phyloP scores from a whole-genome alignment of 2,329 filamentous ascomycete genomes.

The Aspergillus aculeatus region DNA sequence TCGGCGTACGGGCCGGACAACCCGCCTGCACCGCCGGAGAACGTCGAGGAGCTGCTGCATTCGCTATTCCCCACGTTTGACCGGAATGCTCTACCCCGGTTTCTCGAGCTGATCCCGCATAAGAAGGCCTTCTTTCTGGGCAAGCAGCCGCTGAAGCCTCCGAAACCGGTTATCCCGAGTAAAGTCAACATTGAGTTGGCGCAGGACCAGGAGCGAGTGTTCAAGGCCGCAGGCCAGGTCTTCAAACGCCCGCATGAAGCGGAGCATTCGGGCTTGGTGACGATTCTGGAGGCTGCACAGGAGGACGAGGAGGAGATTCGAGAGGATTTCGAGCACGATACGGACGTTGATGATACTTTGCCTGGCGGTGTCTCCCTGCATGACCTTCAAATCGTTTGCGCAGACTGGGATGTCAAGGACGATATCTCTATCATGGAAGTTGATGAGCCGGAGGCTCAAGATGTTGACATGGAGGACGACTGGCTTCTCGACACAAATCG shows the following conservation, averaged over 20 bases:
- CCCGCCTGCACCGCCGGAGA: slow-evolving; percentile 68
- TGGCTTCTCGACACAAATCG: slow-evolving; percentile 49
- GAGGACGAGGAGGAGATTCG: slow-evolving; percentile 53
- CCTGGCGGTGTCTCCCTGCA: slow-evolving; percentile 70
- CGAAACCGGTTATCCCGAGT: slow-evolving; percentile 77
- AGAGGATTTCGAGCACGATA: slow-evolving; percentile 52
- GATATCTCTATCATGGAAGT: slow-evolving; percentile 45
- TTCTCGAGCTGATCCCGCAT: slow-evolving; percentile 77
- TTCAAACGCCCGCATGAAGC: slow-evolving; percentile 51
- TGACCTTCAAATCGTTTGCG: slow-evolving; percentile 80
- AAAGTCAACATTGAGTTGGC: slow-evolving; percentile 87
- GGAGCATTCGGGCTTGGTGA: slow-evolving; percentile 58
- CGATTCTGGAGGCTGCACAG: slow-evolving; percentile 45
- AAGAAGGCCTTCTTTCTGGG: slow-evolving; percentile 75
- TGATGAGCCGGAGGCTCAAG: slow-evolving; percentile 21
- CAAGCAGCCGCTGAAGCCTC: slow-evolving; percentile 74
- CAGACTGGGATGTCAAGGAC: slow-evolving; percentile 75
- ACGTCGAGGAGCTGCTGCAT: slow-evolving; percentile 71
- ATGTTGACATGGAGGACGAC: slow-evolving; percentile 43
- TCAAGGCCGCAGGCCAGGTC: slow-evolving; percentile 68
- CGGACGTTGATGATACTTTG: slow-evolving; percentile 62
- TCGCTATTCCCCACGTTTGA: slow-evolving; percentile 80
- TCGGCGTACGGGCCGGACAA: slow-evolving; percentile 54
- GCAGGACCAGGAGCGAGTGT: slow-evolving; percentile 80
- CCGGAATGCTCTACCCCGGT: slow-evolving; percentile 70